Evolutionary conservation across 2,329 filamentous ascomycete genomes (phyloP).

Genomic region (Fusarium transvaalense): DNA sequence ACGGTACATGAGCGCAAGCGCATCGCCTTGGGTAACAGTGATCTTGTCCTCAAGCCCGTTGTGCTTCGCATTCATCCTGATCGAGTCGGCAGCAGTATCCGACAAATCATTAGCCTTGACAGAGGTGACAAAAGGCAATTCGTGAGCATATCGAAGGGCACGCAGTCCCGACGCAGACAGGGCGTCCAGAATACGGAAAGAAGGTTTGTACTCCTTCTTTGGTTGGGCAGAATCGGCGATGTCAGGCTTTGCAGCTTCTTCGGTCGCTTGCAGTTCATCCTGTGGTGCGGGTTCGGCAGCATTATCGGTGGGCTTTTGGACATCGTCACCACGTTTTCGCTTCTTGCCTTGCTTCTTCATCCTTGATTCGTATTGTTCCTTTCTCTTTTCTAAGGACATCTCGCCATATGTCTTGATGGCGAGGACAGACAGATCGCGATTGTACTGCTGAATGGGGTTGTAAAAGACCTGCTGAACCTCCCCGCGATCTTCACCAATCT

Average conservation of each 20-base stretch:
- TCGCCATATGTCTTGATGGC: slow-evolving; percentile 91
- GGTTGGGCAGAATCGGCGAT: slow-evolving; percentile 34
- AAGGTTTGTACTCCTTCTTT: slow-evolving; percentile 53
- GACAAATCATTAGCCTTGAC: slow-evolving; percentile 94
- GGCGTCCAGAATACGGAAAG: slow-evolving; percentile 91
- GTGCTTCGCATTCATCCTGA: slow-evolving; percentile 85
- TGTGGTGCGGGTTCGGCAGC: slow-evolving; percentile 20
- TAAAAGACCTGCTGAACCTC: slow-evolving; percentile 90
- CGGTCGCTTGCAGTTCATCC: slow-evolving; percentile 28
- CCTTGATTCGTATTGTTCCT: slow-evolving; percentile 57
- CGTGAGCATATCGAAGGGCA: slow-evolving; percentile 89
- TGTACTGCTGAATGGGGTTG: slow-evolving; percentile 99
- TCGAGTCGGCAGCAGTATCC: slow-evolving; percentile 79
- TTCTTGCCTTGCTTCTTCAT: slow-evolving; percentile 58
- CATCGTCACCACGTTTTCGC: slow-evolving; percentile 60
- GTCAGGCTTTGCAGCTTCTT: slow-evolving; percentile 23
- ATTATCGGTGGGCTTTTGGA: slow-evolving; percentile 44
- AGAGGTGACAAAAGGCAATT: slow-evolving; percentile 85
- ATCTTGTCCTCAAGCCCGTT: slow-evolving; percentile 82
- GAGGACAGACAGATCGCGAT: slow-evolving; percentile 92
- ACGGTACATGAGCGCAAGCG: slow-evolving; percentile 91
- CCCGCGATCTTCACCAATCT: slow-evolving; percentile 64
- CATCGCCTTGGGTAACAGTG: slow-evolving; percentile 81
- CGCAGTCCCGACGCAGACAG: slow-evolving; percentile 93
- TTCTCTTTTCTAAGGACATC: slow-evolving; percentile 64